Base-by-base conservation (phyloP, 192 early-diverging fungal genomes). In the Rhizophlyctis rosea region DNA sequence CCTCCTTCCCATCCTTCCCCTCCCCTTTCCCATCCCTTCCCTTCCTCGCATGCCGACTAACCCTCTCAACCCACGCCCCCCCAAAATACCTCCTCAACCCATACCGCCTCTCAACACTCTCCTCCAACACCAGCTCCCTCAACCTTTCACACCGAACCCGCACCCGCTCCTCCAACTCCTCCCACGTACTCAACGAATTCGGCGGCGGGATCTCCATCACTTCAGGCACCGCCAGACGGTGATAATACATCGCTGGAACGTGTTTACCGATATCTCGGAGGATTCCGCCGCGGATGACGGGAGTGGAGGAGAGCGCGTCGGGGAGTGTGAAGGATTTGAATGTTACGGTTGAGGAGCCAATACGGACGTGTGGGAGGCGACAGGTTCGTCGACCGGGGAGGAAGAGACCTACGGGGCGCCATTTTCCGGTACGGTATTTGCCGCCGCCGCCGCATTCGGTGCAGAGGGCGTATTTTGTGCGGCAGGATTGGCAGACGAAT, bases 391-490 rank as follows among this genome's bases (percentile, higher is more conserved):
- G 71, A 29, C 64, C 67, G 18, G 44, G 36, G 25, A 30, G 13
- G 53, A 76, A 76, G n/a, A 76, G 70, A 13, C 62, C 74, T 30
- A 76, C 34, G 32, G 74, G 74, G 18, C 74, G 13, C 74, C 67
- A 76, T 61, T 76, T 76, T n/a, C 74, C 74, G 3, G 71, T 76
- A 18, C 74, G 71, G 57, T 65, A 76, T 47, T 76, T 76, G n/a
- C 74, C 73, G 25, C 76, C 76, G 2, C 76, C 76, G 28, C 76
- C 76, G 57, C 72, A 78, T 50, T 76, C 72, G 27, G 73, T 69
- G 51, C 76, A 78, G 34, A 77, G 65, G 21, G 64, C 71, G 53
- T 71, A 77, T 34, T 62, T 57, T 16, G 31, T 31, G 13, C 70
- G 65, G 33, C 76, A 78, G 32, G 24, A 57, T 32, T 32, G 50